A percentile compares a stretch with the other conserved stretches of the same genome.
phyloP scores from a whole-genome alignment of 352 stramenopile species.

The Globisporangium parvum region DNA sequence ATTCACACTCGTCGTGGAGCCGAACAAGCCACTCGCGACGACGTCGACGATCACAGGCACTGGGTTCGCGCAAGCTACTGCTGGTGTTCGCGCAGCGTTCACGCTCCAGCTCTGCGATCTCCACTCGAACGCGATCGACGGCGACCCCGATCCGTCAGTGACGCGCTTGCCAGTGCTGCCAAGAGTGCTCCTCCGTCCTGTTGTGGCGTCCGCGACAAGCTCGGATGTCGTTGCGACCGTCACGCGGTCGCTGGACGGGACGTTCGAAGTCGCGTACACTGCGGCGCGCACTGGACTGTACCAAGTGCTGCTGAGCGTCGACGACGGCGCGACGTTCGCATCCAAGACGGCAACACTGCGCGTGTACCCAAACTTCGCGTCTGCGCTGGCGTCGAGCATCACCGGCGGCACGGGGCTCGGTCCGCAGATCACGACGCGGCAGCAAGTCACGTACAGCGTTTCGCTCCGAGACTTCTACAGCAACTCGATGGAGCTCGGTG shows the following conservation, averaged over 20 bases:
- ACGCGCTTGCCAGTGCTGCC: constrained; percentile 3
- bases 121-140: constrained; percentile 20
- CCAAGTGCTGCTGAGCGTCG: constrained; percentile 27
- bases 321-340: constrained; percentile 18
- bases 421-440: constrained; percentile 19
- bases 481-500: constrained; percentile 32
- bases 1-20: constrained; percentile 36
- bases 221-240: background rate
- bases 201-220: constrained; percentile 8
- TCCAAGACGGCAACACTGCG: constrained; percentile 24
- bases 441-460: constrained; percentile 25
- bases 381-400: constrained; percentile 25
- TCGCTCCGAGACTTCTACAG: constrained; percentile 35
- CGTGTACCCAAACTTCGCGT: constrained; percentile 26
- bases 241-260: constrained; percentile 6
- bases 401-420: constrained; percentile 20
- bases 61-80: constrained; percentile 27
- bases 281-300: constrained; percentile 25
- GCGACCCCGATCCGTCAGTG: background rate
- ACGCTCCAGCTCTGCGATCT: constrained; percentile 36
- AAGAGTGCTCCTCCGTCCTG: constrained; percentile 1
- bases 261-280: constrained; percentile 23
- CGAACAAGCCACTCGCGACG: constrained; percentile 20
- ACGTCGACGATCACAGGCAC: constrained; percentile 28
- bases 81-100: constrained; percentile 26